Evolutionary conservation across 805 yeast genomes (phyloP), one percentile per base, ranked within the genome.

Genomic region (Lachancea waltii): DNA sequence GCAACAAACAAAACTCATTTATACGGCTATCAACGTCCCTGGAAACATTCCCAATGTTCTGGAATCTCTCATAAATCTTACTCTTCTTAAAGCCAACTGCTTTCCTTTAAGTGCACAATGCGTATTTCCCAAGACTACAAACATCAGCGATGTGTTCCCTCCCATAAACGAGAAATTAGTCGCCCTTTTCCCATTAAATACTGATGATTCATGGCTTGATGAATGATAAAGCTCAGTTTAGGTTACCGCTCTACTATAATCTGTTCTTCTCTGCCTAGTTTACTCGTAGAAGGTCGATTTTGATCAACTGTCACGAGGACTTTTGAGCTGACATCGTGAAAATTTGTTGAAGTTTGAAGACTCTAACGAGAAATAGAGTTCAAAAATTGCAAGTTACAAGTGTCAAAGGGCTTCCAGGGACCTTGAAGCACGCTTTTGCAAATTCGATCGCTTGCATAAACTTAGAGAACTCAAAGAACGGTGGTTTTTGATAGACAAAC

Each of bases 201-300:
- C 44, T 6, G 62, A 54, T 11, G 63, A 58, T 32, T 37, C 58
- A 3, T 59, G 64, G 64, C 46, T 57, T 15, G 54, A 50, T 31
- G 53, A 35, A 14, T 42, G 38, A 36, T 14, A 11, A 6, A 7
- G 9, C 13, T 16, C 9, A 17, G 5, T 14, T 15, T 11, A 18
- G n/a, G n/a, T n/a, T n/a, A n/a, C n/a, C n/a, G n/a, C n/a, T n/a
- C n/a, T n/a, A n/a, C n/a, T n/a, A n/a, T n/a, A n/a, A 11, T 11
- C 7, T 23, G 26, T 13, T 11, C 26, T 23, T 13, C 13, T 23
- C 13, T 11, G 26, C 26, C 7, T 11, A 23, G 26, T 11, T 23
- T 23, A 11, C 26, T 11, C 10, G 14, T 15, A 13, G 5, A 14
- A 10, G 11, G 30, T n/a, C 30, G 30, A 27, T 14, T 27, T 14